Conservation (phyloP, 2,329 filamentous ascomycete genomes). For the Colletotrichum graminicola region DNA sequence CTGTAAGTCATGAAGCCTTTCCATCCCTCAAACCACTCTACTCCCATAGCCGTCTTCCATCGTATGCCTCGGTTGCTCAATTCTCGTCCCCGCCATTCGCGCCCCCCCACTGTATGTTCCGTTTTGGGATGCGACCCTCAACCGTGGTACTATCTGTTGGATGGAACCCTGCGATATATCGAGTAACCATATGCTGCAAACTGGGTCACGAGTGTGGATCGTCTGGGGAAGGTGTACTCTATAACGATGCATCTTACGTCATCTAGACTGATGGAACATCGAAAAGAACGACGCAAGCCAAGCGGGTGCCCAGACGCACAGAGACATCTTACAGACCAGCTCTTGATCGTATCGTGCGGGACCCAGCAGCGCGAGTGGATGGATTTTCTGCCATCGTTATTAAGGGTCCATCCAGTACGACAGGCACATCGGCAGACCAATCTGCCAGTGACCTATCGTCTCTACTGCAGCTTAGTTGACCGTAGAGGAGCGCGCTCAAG, state of each 20-base stretch:
- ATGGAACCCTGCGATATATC: not conserved
- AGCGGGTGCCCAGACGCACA: not conserved
- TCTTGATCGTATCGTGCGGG: not conserved
- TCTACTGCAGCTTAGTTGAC: slow-evolving; percentile 4
- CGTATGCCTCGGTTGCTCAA: not conserved
- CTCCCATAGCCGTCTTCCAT: not conserved
- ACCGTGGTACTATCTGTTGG: not conserved
- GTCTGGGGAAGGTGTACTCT: slow-evolving; percentile 7
- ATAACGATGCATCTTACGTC: not conserved
- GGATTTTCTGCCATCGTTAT: slow-evolving; percentile 14
- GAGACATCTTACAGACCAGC: not conserved
- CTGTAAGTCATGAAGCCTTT: slow-evolving; percentile 7
- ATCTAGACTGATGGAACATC: slow-evolving; percentile 1
- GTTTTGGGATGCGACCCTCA: not conserved
- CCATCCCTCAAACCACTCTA: not conserved
- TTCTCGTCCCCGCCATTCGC: not conserved
- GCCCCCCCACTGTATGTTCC: not conserved
- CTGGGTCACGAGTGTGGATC: slow-evolving; percentile 28
- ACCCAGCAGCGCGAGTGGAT: slow-evolving; percentile 9
- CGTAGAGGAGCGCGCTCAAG: not conserved
- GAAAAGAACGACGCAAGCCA: slow-evolving; percentile 7
- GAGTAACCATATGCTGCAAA: not conserved
- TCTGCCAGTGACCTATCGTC: slow-evolving; percentile 6
- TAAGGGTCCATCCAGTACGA: slow-evolving; percentile 14
- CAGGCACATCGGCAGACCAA: slow-evolving; percentile 16